Base-by-base conservation (phyloP, 108 stramenopile genomes). In the Nitzschia inconspicua region DNA sequence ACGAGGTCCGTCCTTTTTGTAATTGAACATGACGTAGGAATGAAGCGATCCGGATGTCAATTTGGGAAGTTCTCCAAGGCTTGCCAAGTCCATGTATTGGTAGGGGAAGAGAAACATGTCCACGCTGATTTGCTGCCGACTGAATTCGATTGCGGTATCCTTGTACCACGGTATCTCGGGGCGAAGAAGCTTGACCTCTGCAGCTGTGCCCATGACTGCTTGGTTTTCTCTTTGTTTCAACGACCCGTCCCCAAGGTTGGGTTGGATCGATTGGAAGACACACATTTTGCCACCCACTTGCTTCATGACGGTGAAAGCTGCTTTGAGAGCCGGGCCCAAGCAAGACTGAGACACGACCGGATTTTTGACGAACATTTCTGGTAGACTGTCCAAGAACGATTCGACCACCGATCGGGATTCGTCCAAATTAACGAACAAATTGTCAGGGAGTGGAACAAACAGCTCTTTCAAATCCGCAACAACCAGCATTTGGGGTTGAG, bases 261-360 rank as follows among this genome's bases (percentile, higher is more conserved):
- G 98, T 51, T 97, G 65, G 19, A 79, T 63, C 7, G 93, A 77
- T 64, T 91, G 91, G 62, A 97, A 95, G 13, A 98, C 92, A 34
- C 79, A 70, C 92, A 99, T 88, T 70, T 99, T 99, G 7, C 98
- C 98, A 6, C 98, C 98, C 32, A 99, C 78, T 56, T 86, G 84
- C 28, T 95, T 95, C 78, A 95, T 95, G 31, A 97, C 94, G 6
- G 92, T 93, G 61, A 95, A 94, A 1, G 95, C 97, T 18, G 94
- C 97, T 63, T 93, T 93, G 4, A 98, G 77, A 4, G 97, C 98
- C 0, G 96, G 85, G 26, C 98, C 98, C 31, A 96, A 69, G 61
- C 90, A 93, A 13, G 83, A 70, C 50, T 73, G 80, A 14, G 60
- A 24, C 7, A 65, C 66, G 2, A 71, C 68, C 9, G 68, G 77